phyloP scores from a whole-genome alignment of 2,329 filamentous ascomycete species.

The Penicillium decumbens region DNA sequence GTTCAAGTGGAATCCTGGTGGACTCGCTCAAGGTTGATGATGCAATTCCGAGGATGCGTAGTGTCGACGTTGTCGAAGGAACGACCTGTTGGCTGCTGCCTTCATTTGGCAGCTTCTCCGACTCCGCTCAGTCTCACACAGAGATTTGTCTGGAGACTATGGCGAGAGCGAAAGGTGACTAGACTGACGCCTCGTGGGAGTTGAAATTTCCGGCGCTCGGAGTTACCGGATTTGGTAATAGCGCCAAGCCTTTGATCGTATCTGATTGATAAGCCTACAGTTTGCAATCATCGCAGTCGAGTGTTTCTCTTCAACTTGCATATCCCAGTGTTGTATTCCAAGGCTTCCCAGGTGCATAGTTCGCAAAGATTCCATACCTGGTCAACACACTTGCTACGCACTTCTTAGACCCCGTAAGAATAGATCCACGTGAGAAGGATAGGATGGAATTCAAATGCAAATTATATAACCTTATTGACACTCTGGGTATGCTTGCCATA shows the following conservation, averaged over 20 bases:
- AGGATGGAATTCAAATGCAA: neutral
- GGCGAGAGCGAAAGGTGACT: neutral
- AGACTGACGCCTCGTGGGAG: conserved; percentile 2
- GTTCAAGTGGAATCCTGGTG: neutral
- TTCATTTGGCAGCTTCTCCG: neutral
- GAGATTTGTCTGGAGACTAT: neutral
- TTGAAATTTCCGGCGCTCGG: conserved; percentile 2
- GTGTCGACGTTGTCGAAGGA: neutral
- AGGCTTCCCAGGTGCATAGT: too few relatives aligned
- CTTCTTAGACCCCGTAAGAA: too few relatives aligned
- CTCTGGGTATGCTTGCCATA: neutral
- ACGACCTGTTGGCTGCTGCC: neutral
- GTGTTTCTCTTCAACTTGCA: too few relatives aligned
- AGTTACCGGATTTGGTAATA: neutral
- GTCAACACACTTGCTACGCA: too few relatives aligned
- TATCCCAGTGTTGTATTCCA: too few relatives aligned
- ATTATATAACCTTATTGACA: neutral
- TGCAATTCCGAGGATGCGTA: neutral
- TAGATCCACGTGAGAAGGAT: too few relatives aligned
- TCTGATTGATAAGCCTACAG: conserved; percentile 5
- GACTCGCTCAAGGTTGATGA: neutral
- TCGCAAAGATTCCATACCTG: too few relatives aligned
- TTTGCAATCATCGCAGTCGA: too few relatives aligned
- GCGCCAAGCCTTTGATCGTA: conserved; percentile 4
- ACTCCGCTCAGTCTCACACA: neutral